Evolutionary conservation across 1,139 yeast species (phyloP), one percentile per base, ranked within the genome.

Genomic region (Yamadazyma triangularis): DNA sequence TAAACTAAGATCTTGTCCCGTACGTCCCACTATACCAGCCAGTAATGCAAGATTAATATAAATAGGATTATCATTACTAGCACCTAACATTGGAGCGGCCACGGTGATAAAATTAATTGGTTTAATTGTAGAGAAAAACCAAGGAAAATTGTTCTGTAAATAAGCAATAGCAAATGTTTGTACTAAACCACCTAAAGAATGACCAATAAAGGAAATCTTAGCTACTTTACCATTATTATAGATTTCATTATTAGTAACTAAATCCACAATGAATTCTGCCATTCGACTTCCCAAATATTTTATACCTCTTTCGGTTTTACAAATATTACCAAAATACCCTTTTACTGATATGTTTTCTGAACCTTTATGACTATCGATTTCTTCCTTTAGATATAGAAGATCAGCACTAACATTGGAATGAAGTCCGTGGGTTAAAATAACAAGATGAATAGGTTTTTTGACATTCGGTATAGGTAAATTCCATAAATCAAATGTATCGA

Each of bases 81-180:
- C 78, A 0, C 98, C 99, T 11, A 93, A 60, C 41, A 89, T 61
- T 0, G 99, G 99, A 0, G 95, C 73, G 0, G 98, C 96, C 38
- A 91, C 47, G 0, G 95, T 70, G 19, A 91, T 72, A 52, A 88
- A 89, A 50, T 88, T 86, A n/a, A 79, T 69, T 0, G 96, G 96
- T 36, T 66, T 60, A 4, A 85, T 73, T 13, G 63, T 60, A 19
- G 71, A 50, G 43, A 91, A 87, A 39, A 83, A 77, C 63, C 79
- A 74, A 0, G 96, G 93, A 49, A 78, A 77, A 40, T 77, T 79
- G 30, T 73, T 68, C 29, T 54, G 50, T 12, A 59, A 70, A 51
- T 87, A 87, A 0, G 96, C 95, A 26, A 91, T 73, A 2, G 97
- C 93, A 64, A 87, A 91, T 0, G 93, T 77, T 56, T 91, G 97